Evolutionary conservation across 2,329 filamentous ascomycete genomes (phyloP).

Genomic region (Monilinia vaccinii-corymbosi): DNA sequence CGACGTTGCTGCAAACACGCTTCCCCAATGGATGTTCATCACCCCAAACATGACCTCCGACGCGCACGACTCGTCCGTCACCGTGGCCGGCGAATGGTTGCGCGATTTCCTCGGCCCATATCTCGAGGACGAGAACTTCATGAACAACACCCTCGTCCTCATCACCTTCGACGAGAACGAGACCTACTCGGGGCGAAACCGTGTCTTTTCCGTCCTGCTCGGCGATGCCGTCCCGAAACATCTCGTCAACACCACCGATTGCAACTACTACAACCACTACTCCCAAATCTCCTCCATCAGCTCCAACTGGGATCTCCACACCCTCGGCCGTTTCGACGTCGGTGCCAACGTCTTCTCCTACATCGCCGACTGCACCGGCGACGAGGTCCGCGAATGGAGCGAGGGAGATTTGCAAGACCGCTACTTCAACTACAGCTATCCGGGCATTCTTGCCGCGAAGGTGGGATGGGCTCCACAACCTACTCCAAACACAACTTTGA

Average conservation of each 20-base stretch:
- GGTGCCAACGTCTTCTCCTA: slow-evolving; percentile 60
- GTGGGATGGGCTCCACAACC: slow-evolving; percentile 26
- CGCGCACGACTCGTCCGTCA: slow-evolving; percentile 66
- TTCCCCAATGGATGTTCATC: slow-evolving; percentile 59
- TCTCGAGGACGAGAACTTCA: slow-evolving; percentile 59
- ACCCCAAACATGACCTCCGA: slow-evolving; percentile 46
- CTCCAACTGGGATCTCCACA: slow-evolving; percentile 60
- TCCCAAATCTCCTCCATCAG: slow-evolving; percentile 56
- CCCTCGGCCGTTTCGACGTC: slow-evolving; percentile 63
- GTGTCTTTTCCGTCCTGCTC: slow-evolving; percentile 60
- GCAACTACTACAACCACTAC: slow-evolving; percentile 66
- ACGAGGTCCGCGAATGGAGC: slow-evolving; percentile 32
- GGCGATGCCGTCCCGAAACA: slow-evolving; percentile 61
- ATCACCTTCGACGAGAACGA: slow-evolving; percentile 75
- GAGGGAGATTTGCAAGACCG: slow-evolving; percentile 27
- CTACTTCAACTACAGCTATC: slow-evolving; percentile 38
- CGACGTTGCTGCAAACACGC: slow-evolving; percentile 51
- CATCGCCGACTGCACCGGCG: slow-evolving; percentile 53
- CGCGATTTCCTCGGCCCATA: slow-evolving; percentile 61
- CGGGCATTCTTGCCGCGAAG: slow-evolving; percentile 31
- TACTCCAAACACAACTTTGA: slow-evolving; percentile 27
- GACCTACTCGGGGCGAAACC: slow-evolving; percentile 58
- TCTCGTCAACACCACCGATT: slow-evolving; percentile 60
- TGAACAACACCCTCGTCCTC: slow-evolving; percentile 65
- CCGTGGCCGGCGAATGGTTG: slow-evolving; percentile 59